These are phyloP conservation scores for Sporothrix inflata DNA, from an alignment of 2,329 filamentous ascomycete genomes.

Conservation along the genomic window DNA sequence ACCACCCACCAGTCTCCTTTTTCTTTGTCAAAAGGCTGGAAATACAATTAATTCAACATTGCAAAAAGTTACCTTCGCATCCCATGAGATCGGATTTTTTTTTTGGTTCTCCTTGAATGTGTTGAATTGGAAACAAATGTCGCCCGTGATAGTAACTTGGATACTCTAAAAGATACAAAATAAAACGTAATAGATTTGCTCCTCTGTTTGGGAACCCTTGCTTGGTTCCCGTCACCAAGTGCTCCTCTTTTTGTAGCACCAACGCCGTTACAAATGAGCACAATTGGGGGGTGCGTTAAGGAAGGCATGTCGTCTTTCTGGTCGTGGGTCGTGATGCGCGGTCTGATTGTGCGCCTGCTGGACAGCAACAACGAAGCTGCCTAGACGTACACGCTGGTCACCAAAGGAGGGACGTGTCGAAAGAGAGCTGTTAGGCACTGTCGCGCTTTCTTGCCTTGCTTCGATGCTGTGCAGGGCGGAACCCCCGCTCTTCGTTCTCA, in stretches of 20 bases:
- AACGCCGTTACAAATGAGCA: neutral
- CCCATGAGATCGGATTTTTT: neutral
- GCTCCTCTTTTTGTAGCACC: neutral
- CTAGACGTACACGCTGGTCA: no score
- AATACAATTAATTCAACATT: slow-evolving; percentile 24
- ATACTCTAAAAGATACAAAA: slow-evolving; percentile 13
- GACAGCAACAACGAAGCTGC: no score
- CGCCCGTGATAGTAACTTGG: neutral
- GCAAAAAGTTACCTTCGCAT: neutral
- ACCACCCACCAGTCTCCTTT: neutral
- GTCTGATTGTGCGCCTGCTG: neutral
- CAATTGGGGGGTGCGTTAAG: neutral
- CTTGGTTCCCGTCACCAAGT: neutral
- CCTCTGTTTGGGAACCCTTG: no score
- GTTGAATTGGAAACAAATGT: neutral
- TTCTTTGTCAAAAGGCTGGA: neutral
- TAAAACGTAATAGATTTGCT: neutral
- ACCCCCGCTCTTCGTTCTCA: neutral
- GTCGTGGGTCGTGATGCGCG: no score
- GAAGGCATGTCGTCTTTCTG: neutral
- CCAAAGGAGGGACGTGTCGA: no score
- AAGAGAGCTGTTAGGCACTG: no score
- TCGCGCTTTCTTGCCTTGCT: no score
- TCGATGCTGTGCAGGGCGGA: neutral
- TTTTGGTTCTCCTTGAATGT: neutral